Evolutionary conservation across 2,329 filamentous ascomycete genomes (phyloP).

Genomic region (Aspergillus luchuensis): DNA sequence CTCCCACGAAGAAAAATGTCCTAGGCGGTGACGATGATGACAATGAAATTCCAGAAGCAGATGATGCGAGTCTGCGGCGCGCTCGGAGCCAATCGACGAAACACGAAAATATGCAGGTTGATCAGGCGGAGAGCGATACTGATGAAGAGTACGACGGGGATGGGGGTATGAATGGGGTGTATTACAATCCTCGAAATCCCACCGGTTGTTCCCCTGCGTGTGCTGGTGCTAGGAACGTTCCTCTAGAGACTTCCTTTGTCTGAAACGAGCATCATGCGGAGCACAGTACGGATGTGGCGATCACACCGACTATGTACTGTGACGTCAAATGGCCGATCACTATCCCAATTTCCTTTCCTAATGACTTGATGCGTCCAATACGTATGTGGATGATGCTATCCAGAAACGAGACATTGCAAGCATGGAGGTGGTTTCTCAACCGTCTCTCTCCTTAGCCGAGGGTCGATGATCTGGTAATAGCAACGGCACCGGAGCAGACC

Average conservation of each 20-base stretch:
- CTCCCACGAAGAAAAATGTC: constrained; percentile 44
- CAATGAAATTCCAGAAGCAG: constrained; percentile 31
- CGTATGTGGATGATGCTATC: no score
- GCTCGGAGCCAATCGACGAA: constrained; percentile 8
- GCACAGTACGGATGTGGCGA: neutral
- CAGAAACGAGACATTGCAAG: no score
- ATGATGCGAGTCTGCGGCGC: constrained; percentile 10
- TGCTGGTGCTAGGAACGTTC: constrained; percentile 20
- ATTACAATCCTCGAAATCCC: constrained; percentile 56
- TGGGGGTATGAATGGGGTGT: constrained; percentile 40
- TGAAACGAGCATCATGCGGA: neutral
- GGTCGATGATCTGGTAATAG: neutral
- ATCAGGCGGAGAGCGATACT: constrained; percentile 68
- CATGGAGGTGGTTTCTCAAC: no score
- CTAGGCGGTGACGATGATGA: constrained; percentile 47
- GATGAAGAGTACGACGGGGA: constrained; percentile 63
- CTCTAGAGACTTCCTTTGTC: neutral
- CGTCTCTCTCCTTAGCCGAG: neutral
- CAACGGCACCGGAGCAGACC: neutral
- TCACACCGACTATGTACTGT: neutral
- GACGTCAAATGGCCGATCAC: neutral
- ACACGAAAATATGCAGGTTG: constrained; percentile 5
- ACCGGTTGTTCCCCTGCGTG: constrained; percentile 52
- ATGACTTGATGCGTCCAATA: neutral
- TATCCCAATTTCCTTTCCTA: neutral